Evolutionary conservation across 768 basidiomycete genomes (phyloP), one percentile per base, ranked within the genome.

Genomic region (Pholiota molesta): DNA sequence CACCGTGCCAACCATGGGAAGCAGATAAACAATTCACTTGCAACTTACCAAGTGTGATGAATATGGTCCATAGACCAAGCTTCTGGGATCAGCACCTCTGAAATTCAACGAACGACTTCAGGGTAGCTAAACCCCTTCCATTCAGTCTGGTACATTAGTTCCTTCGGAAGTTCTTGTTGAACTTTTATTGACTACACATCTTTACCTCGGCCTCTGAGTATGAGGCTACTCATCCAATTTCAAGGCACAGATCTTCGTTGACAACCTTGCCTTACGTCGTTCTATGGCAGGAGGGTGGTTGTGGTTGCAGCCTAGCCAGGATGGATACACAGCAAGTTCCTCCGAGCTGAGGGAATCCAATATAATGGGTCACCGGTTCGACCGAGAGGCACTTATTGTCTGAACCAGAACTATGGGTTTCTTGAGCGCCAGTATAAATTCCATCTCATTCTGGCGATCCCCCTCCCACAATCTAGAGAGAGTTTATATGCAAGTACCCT

Each of bases 1-100:
- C 61, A 29, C 64, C 64, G 55, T 68, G 62, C 62, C 66, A 65
- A 68, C 66, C 66, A 68, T 68, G 66, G 60, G 66, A 68, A 65
- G 42, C 47, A 23, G 29, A 29, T 45, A 17, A 42, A 16, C 53
- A 11, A 31, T 40, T 40, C 26, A 40, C 37, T 19, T 39, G 11
- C 28, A n/a, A 19, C 29, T 51, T 23, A 2, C 53, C n/a, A 55
- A 19, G 10, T 3, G 35, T 37, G 35, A 54, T 54, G 31, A 52
- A 10, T 13, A 37, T n/a, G 29, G 6, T 11, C 35, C 35, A 10
- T n/a, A 33, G 29, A 54, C 8, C 21, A 14, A 40, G 19, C 21
- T 56, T 29, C 29, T 35, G 17, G 16, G 29, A 37, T 54, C 33
- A 5, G 33, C 19, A n/a, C 16, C 16, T 54, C 5, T 11, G 23